Conservation (phyloP, 495 filamentous ascomycete genomes). For the Tuber indicum region DNA sequence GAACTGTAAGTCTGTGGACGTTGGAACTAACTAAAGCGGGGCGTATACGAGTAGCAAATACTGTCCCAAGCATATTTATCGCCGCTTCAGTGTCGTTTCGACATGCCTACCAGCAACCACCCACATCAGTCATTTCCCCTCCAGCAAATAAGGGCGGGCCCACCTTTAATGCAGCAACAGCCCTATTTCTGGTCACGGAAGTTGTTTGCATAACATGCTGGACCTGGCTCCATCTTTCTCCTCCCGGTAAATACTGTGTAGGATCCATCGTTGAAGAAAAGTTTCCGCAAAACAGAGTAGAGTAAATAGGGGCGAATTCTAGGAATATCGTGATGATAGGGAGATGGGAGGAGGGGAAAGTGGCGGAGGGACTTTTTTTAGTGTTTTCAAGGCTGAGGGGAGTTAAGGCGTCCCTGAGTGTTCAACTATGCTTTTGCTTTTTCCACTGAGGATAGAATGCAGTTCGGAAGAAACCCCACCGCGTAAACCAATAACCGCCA, state of each 20-base stretch:
- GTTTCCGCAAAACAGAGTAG: background rate
- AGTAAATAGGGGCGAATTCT: background rate
- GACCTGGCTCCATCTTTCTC: background rate
- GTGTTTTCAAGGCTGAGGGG: background rate
- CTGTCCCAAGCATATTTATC: slow-evolving; percentile 1
- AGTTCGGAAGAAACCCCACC: background rate
- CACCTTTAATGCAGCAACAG: background rate
- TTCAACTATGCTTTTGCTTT: background rate
- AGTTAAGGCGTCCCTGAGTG: background rate
- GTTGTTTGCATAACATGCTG: background rate
- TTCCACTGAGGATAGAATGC: background rate
- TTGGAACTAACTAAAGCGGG: background rate
- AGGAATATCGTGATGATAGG: background rate
- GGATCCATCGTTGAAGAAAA: background rate
- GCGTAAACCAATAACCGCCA: background rate
- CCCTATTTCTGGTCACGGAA: background rate
- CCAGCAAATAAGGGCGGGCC: background rate
- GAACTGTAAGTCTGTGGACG: background rate
- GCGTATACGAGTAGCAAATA: background rate
- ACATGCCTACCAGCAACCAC: background rate
- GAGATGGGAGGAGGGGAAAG: slow-evolving; percentile 1
- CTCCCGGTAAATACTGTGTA: background rate
- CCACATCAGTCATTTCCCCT: slow-evolving; percentile 5
- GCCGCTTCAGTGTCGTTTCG: background rate
- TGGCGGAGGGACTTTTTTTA: background rate